A percentile compares a stretch with the other conserved stretches of the same genome.
phyloP scores from a whole-genome alignment of 257 asterid genomes.

The Nicotiana noctiflora region DNA sequence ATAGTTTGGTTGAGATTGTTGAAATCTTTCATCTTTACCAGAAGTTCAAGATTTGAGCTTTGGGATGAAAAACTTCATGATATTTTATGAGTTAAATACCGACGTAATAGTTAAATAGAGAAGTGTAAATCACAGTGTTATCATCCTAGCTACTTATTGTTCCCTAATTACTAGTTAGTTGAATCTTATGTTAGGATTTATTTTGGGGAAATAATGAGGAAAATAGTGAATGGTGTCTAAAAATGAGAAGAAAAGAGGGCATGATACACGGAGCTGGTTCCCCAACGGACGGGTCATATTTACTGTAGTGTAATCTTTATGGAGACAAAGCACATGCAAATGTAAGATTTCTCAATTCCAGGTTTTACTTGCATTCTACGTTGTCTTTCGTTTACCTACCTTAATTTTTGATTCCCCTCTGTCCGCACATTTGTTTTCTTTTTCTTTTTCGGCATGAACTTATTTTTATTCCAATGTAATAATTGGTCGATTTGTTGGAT shows the following conservation, averaged over 20 bases:
- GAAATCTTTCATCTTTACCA: too few relatives aligned
- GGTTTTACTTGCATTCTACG: neutral
- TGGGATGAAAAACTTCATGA: too few relatives aligned
- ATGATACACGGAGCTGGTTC: constrained; percentile 25
- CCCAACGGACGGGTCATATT: constrained; percentile 17
- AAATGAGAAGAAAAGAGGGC: constrained; percentile 9
- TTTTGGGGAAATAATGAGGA: neutral
- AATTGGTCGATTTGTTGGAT: neutral
- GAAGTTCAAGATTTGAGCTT: too few relatives aligned
- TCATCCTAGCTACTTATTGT: too few relatives aligned
- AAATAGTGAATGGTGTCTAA: neutral
- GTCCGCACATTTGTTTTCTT: neutral
- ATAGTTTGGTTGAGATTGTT: too few relatives aligned
- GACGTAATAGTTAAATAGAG: too few relatives aligned
- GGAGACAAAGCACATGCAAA: neutral
- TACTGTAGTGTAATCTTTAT: constrained; percentile 22
- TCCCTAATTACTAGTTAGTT: too few relatives aligned
- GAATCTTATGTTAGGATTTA: too few relatives aligned
- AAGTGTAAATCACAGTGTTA: too few relatives aligned
- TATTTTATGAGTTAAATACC: too few relatives aligned
- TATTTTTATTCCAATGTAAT: too few relatives aligned
- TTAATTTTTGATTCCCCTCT: neutral
- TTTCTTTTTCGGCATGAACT: neutral
- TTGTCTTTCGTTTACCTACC: neutral
- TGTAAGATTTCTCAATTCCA: neutral